A percentile compares a stretch with the other conserved stretches of the same genome.
phyloP scores from a whole-genome alignment of 2,329 filamentous ascomycete genomes.

The Calonectria hawksworthii region DNA sequence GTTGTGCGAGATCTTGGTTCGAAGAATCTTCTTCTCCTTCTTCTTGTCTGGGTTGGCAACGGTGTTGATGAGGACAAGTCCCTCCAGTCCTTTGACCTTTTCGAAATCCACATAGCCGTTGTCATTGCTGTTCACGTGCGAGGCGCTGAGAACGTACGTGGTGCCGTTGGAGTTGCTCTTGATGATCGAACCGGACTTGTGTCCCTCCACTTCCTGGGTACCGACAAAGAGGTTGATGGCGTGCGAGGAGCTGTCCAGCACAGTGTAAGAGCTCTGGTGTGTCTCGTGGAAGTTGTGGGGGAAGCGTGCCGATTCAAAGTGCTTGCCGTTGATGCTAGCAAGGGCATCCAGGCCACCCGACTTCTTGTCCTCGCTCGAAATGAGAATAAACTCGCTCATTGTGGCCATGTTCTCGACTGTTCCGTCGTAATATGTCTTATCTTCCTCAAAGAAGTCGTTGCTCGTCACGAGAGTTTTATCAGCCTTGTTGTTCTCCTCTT shows the following conservation, averaged over 20 bases:
- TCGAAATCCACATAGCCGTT: conserved; percentile 93
- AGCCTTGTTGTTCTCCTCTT: conserved; percentile 72
- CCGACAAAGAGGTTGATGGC: conserved; percentile 95
- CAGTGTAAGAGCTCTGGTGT: conserved; percentile 88
- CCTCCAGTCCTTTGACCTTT: conserved; percentile 93
- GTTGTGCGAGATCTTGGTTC: conserved; percentile 95
- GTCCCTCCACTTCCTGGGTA: conserved; percentile 74
- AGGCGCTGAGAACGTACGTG: conserved; percentile 88
- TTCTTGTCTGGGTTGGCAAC: conserved; percentile 80
- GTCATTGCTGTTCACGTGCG: conserved; percentile 84
- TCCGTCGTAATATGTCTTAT: conserved; percentile 66
- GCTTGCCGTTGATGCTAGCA: conserved; percentile 86
- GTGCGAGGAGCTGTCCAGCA: conserved; percentile 94
- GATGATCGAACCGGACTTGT: conserved; percentile 87
- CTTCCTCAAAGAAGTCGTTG: conserved; percentile 80
- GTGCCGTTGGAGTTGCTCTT: conserved; percentile 99
- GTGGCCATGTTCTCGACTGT: conserved; percentile 86
- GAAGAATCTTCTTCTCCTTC: conserved; percentile 87
- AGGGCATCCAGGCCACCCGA: conserved; percentile 79
- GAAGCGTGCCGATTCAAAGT: conserved; percentile 87
- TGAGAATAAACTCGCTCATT: conserved; percentile 96
- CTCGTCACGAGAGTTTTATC: conserved; percentile 81
- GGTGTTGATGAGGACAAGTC: conserved; percentile 88
- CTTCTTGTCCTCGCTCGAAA: conserved; percentile 76
- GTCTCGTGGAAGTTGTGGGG: conserved; percentile 86